phyloP scores from a whole-genome alignment of 768 basidiomycete genomes.

The Termitomyces bulborhizus region DNA sequence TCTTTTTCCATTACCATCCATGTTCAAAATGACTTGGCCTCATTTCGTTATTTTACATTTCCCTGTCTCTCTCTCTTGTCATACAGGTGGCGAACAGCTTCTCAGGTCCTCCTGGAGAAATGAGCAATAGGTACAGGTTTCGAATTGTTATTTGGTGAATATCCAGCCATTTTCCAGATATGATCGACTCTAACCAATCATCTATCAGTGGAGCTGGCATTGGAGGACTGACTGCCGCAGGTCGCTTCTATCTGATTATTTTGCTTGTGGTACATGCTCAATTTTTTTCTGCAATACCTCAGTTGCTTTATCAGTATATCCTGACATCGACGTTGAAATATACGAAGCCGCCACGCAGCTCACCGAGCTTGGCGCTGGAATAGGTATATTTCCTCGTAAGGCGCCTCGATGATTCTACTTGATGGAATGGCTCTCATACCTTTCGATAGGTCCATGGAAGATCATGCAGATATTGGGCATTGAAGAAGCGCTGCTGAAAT shows the following conservation, averaged over 20 bases:
- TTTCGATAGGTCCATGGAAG: slow-evolving; percentile 38
- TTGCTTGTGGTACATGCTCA: slow-evolving; percentile 1
- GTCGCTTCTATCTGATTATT: slow-evolving; percentile 13
- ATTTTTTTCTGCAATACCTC: slow-evolving; percentile 1
- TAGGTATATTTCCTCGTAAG: slow-evolving; percentile 46
- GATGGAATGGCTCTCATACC: background rate
- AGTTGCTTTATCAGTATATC: slow-evolving; percentile 42
- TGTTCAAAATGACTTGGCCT: slow-evolving; percentile 30
- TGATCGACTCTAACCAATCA: slow-evolving; percentile 12
- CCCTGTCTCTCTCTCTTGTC: slow-evolving; percentile 8
- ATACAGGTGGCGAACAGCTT: slow-evolving; percentile 7
- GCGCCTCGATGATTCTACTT: slow-evolving; percentile 12
- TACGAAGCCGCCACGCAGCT: slow-evolving; percentile 48
- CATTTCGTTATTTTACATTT: slow-evolving; percentile 15
- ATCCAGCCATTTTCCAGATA: slow-evolving; percentile 5
- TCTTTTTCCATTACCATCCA: slow-evolving; percentile 21
- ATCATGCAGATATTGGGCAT: slow-evolving; percentile 39
- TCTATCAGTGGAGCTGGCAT: slow-evolving; percentile 43
- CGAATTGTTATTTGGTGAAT: slow-evolving; percentile 51
- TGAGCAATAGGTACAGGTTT: slow-evolving; percentile 30
- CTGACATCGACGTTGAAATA: slow-evolving; percentile 49
- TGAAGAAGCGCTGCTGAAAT: slow-evolving; percentile 37
- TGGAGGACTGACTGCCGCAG: slow-evolving; percentile 40
- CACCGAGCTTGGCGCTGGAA: slow-evolving; percentile 56
- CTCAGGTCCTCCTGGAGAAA: slow-evolving; percentile 8